A percentile compares a stretch with the other conserved stretches of the same genome.
phyloP scores from a whole-genome alignment of 2,329 filamentous ascomycete genomes.

The Aspergillus sp. region DNA sequence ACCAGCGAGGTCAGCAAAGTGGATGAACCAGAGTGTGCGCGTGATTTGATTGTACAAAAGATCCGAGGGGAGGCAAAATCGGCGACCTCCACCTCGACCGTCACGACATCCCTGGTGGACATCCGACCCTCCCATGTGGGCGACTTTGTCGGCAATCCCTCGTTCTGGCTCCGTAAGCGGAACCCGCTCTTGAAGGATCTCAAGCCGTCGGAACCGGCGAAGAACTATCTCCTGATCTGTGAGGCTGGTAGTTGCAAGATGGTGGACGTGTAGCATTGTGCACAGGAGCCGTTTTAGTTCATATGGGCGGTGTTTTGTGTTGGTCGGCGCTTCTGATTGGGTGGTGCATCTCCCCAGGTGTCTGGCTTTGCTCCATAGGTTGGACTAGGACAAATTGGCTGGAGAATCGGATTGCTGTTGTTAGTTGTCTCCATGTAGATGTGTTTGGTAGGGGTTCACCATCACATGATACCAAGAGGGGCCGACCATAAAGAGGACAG shows the following conservation, averaged over 20 bases:
- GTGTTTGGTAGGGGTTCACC: too few species aligned
- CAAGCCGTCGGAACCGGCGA: constrained; percentile 30
- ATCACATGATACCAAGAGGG: too few species aligned
- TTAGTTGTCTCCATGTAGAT: too few species aligned
- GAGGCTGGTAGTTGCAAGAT: constrained; percentile 36
- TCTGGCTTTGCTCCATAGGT: not conserved
- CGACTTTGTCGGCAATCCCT: constrained; percentile 34
- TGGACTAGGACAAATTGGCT: too few species aligned
- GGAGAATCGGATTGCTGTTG: too few species aligned
- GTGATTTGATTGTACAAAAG: constrained; percentile 30
- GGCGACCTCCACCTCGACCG: constrained; percentile 31
- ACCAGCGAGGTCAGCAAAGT: constrained; percentile 17
- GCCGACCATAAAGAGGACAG: too few species aligned
- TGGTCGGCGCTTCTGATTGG: too few species aligned
- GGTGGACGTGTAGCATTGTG: constrained; percentile 30
- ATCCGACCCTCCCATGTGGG: constrained; percentile 32
- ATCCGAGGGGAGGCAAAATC: constrained; percentile 34
- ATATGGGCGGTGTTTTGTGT: not conserved
- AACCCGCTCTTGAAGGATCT: constrained; percentile 39
- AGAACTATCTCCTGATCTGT: constrained; percentile 40
- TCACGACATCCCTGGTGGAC: constrained; percentile 36
- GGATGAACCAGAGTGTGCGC: constrained; percentile 25
- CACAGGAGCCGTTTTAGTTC: not conserved
- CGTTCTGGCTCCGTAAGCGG: constrained; percentile 38
- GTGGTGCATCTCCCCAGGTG: too few species aligned